Conservation (phyloP, 192 early-diverging fungal species). For the Nowakowskiella sp. region DNA sequence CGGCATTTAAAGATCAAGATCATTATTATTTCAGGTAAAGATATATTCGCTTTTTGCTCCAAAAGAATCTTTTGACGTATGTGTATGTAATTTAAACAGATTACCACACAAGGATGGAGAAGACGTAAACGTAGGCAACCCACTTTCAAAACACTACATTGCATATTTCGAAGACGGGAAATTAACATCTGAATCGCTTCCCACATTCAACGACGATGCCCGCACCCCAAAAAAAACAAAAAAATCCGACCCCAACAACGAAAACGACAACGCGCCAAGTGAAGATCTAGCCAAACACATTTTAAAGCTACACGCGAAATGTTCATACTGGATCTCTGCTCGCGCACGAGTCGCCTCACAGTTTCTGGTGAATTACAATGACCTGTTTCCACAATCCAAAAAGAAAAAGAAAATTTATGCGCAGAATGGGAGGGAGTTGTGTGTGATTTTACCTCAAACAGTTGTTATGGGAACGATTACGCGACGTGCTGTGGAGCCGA, state of each 20-base stretch:
- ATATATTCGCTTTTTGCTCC: background rate
- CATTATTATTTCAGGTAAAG: background rate
- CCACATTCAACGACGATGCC: too few species aligned
- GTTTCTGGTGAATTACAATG: slow-evolving; percentile 70
- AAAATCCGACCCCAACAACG: too few species aligned
- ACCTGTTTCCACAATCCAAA: too few species aligned
- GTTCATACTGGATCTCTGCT: slow-evolving; percentile 86
- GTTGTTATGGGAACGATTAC: slow-evolving; percentile 96
- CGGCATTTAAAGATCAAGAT: too few species aligned
- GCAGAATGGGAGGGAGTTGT: slow-evolving; percentile 29
- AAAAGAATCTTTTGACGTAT: background rate
- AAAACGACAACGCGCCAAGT: too few species aligned
- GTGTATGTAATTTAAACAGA: too few species aligned
- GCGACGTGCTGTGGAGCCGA: slow-evolving; percentile 80
- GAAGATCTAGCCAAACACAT: slow-evolving; percentile 82
- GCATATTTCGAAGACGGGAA: slow-evolving; percentile 69
- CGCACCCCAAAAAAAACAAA: too few species aligned
- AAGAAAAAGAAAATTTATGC: too few species aligned
- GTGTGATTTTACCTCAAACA: slow-evolving; percentile 84
- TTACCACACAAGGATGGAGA: slow-evolving; percentile 87
- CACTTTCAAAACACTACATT: slow-evolving; percentile 77
- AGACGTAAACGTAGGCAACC: slow-evolving; percentile 67
- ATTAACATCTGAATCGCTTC: slow-evolving; percentile 65
- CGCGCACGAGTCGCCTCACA: slow-evolving; percentile 73
- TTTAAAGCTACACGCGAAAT: slow-evolving; percentile 63